Base-by-base conservation (phyloP, 2,329 filamentous ascomycete genomes). In the Trichophyton schoenleinii region DNA sequence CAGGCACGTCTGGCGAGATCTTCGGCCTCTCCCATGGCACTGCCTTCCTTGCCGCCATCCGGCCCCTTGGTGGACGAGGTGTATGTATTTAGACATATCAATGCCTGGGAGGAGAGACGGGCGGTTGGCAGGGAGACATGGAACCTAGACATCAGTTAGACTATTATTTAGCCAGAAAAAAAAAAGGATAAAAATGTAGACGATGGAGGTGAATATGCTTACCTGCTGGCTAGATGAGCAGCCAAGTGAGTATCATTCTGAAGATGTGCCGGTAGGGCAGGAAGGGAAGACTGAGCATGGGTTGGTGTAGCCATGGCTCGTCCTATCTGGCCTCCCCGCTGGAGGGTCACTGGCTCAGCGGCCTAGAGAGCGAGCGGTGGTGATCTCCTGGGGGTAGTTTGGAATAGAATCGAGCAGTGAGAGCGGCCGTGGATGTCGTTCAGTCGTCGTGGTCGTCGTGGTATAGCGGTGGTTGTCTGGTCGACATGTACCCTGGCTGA, bases 41-140 rank as follows among this genome's bases (percentile, higher is more conserved):
- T 96, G 41, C 91, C 92, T 68, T 95, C 89, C 70, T 91, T 94
- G 63, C 84, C 86, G 67, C 92, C 92, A 88, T 96, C 90, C 3
- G 88, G 84, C 22, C 91, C 92, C 71, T 91, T 91, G 60, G 87
- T 82, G 0, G 92, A 92, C 9, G 89, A 89, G 9, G 89, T 92
- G 73, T 95, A 97, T 20, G 91, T 99, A 78, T 99, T 99, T 66
- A 99, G 80, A 59, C 89, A 88, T 70, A 99, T 87, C 67, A 97
- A 81, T 57, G 87, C 94, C 72, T 97, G 91, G 0, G 91, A 95
- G 0, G 91, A 96, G 18, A 99, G 83, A 57, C 85, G 84, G 60
- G 94, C 90, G 0, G 91, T 95, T 8, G 94, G 91, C 63, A 94
- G 79, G 60, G 89, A 88, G 60, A 95, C 88, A 77, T 99, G 94